A percentile compares a stretch with the other conserved stretches of the same genome.
These are phyloP conservation scores for Apiotrichum veenhuisii DNA, from an alignment of 1,284 basidiomycete species.

Conservation along the genomic window DNA sequence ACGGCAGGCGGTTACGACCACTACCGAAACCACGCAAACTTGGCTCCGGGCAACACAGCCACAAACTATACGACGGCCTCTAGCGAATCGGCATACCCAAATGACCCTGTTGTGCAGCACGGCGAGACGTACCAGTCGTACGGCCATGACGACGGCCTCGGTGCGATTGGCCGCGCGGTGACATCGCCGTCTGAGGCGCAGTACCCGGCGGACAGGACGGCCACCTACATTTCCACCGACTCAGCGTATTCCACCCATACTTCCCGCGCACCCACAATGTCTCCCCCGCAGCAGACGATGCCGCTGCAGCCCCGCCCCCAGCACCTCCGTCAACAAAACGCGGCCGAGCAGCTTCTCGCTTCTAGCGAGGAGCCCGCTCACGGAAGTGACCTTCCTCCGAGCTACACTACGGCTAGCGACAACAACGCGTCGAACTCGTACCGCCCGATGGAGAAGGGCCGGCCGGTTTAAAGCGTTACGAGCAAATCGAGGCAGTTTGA, in stretches of 20 bases:
- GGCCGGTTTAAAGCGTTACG: not conserved
- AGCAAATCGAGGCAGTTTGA: too few species aligned
- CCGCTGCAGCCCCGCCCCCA: constrained; percentile 16
- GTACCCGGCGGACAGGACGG: constrained; percentile 16
- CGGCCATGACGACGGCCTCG: constrained; percentile 33
- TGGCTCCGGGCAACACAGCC: not conserved
- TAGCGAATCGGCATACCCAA: not conserved
- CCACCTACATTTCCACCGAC: not conserved
- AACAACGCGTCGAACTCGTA: not conserved
- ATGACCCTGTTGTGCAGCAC: constrained; percentile 1
- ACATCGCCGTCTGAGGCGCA: constrained; percentile 25
- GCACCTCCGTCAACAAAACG: constrained; percentile 7
- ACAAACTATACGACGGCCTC: constrained; percentile 1
- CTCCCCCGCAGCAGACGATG: not conserved
- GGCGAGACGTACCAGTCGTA: not conserved
- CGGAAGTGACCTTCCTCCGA: constrained; percentile 9
- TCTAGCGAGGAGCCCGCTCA: constrained; percentile 1
- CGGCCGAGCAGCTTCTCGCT: constrained; percentile 2
- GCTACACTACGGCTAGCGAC: not conserved
- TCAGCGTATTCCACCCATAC: constrained; percentile 1
- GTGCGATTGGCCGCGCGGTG: constrained; percentile 35
- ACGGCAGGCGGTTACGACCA: not conserved
- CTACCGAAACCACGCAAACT: not conserved
- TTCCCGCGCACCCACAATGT: not conserved
- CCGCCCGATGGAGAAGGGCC: constrained; percentile 2